A percentile compares a stretch with the other conserved stretches of the same genome.
Conservation (phyloP, 306 rosid genomes). For the Malus sylvestris region DNA sequence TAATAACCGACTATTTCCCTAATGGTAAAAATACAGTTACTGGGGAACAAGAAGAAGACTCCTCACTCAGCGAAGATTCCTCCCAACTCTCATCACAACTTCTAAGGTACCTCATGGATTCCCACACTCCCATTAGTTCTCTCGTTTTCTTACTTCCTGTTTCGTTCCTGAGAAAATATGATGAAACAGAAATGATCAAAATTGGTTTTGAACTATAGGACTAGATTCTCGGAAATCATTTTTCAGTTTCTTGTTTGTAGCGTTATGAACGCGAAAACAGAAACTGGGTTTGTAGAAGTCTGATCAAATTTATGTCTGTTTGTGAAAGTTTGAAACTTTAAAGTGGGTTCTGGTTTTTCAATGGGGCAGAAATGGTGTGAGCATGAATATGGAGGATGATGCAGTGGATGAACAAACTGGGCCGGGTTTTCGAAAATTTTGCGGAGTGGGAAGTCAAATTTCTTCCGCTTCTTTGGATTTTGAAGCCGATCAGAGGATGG, state of each 20-base stretch:
- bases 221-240: not conserved
- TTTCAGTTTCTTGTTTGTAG: not conserved
- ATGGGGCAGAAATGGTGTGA: conserved; percentile 32
- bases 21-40: conserved; percentile 18
- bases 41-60: conserved; percentile 17
- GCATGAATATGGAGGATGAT: conserved; percentile 31
- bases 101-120: conserved; percentile 29
- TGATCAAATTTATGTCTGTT: too few relatives aligned
- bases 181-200: not conserved
- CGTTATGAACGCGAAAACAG: not conserved
- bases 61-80: conserved; percentile 21
- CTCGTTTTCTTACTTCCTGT: not conserved
- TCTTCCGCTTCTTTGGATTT: conserved; percentile 29
- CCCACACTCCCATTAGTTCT: not conserved
- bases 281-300: not conserved
- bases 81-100: conserved; percentile 27
- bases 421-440: conserved; percentile 5
- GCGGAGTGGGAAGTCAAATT: conserved; percentile 1
- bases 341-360: conserved; percentile 14
- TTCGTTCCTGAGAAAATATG: not conserved
- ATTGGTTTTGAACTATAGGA: not conserved
- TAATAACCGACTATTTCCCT: not conserved
- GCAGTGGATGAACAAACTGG: conserved; percentile 11
- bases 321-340: conserved; percentile 5
- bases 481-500: conserved; percentile 25